Percentiles rank a stretch among this genome's conserved stretches.
phyloP scores from a whole-genome alignment of 2,329 filamentous ascomycete species.

The Leptosphaerulina australis region DNA sequence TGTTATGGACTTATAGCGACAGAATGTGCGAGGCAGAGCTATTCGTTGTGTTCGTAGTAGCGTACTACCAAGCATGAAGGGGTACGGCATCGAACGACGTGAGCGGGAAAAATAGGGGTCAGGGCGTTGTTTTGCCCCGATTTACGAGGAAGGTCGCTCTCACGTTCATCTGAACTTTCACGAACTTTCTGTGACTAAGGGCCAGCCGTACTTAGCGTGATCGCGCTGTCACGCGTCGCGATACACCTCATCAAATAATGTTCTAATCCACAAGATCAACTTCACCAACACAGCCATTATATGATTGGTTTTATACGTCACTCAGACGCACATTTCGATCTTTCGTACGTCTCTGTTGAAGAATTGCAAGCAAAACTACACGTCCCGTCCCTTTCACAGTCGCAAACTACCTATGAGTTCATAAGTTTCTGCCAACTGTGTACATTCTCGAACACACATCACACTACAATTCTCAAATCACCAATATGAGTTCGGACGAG shows the following conservation, averaged over 20 bases:
- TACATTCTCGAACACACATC: background rate
- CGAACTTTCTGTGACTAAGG: slow-evolving; percentile 12
- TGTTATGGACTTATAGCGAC: slow-evolving; percentile 42
- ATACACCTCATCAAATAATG: background rate
- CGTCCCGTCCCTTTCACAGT: background rate
- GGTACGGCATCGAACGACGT: slow-evolving; percentile 29
- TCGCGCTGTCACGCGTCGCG: slow-evolving; percentile 9
- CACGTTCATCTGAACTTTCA: slow-evolving; percentile 7
- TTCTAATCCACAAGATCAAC: background rate
- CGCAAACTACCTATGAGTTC: background rate
- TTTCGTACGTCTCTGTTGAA: too few relatives aligned
- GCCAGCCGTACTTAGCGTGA: slow-evolving; percentile 9
- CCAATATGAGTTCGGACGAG: slow-evolving; percentile 36
- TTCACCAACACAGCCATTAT: background rate
- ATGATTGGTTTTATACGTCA: too few relatives aligned
- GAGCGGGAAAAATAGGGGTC: too few relatives aligned
- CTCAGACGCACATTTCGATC: background rate
- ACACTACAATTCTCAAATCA: background rate
- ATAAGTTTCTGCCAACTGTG: background rate
- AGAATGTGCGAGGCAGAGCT: slow-evolving; percentile 24
- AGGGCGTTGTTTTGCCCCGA: background rate
- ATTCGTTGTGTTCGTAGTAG: slow-evolving; percentile 24
- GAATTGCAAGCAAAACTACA: too few relatives aligned
- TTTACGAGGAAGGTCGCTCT: background rate
- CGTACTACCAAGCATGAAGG: slow-evolving; percentile 22